These are phyloP conservation scores for Penicillium sclerotigenum DNA, from an alignment of 2,329 filamentous ascomycete genomes.

Conservation along the genomic window DNA sequence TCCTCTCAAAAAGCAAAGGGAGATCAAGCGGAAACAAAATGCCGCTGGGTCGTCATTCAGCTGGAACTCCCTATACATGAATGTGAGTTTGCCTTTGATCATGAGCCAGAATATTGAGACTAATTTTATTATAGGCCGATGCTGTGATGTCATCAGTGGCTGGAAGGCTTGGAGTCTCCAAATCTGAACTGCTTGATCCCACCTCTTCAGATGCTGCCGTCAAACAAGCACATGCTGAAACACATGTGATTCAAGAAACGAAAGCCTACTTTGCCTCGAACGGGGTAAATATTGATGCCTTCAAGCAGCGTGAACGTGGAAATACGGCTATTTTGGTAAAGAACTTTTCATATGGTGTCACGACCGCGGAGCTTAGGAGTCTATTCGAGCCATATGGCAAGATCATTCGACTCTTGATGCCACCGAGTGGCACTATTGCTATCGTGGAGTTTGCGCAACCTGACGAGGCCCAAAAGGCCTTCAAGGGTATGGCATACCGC, in stretches of 20 bases:
- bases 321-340: conserved; percentile 89
- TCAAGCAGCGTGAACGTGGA: conserved; percentile 79
- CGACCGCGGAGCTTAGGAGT: conserved; percentile 70
- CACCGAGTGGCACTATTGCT: conserved; percentile 86
- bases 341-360: conserved; percentile 85
- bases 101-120: neutral
- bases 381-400: conserved; percentile 84
- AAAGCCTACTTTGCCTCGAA: conserved; percentile 86
- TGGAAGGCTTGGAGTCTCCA: conserved; percentile 79
- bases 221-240: conserved; percentile 95
- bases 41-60: conserved; percentile 79
- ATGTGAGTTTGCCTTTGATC: conserved; percentile 51
- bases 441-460: conserved; percentile 84
- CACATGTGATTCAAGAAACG: conserved; percentile 91
- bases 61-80: conserved; percentile 99
- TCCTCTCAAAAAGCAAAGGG: conserved; percentile 89
- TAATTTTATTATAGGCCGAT: conserved; percentile 53
- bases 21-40: conserved; percentile 80
- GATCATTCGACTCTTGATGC: conserved; percentile 80
- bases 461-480: conserved; percentile 77
- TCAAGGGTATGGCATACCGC: conserved; percentile 80
- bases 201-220: conserved; percentile 91
- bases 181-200: conserved; percentile 90
- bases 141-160: conserved; percentile 89
- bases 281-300: conserved; percentile 87